A percentile compares a stretch with the other conserved stretches of the same genome.
Conservation (phyloP, 2,329 filamentous ascomycete species). For the Pseudogymnoascus sp. region DNA sequence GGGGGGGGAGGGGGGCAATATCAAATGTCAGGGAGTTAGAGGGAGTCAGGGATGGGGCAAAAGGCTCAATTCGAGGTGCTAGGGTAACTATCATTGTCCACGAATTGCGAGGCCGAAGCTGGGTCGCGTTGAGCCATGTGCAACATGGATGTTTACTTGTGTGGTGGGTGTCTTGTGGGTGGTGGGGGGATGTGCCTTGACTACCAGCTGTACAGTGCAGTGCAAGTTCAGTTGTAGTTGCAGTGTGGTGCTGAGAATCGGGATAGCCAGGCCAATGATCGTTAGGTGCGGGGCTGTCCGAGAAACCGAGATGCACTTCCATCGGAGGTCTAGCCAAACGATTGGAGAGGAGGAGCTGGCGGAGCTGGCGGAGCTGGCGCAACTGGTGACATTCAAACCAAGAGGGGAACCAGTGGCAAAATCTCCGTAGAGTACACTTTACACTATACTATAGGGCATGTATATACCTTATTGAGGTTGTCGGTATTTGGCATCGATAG, state of each 20-base stretch:
- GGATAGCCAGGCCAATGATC: not conserved
- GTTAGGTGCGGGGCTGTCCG: not conserved
- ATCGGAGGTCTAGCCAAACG: conserved; percentile 1
- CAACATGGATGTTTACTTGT: conserved; percentile 6
- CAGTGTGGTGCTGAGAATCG: not conserved
- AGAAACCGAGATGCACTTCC: conserved; percentile 1
- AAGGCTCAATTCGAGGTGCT: not conserved
- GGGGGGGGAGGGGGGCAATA: not conserved
- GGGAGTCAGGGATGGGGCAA: not conserved
- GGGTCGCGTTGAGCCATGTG: conserved; percentile 5
- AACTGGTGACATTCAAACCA: not conserved
- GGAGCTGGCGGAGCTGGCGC: not conserved
- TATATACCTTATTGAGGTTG: not conserved
- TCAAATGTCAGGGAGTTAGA: not conserved
- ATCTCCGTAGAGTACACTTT: not conserved
- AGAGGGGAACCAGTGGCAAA: not conserved
- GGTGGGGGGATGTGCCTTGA: not conserved
- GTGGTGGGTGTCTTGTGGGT: not conserved
- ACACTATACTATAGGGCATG: not conserved
- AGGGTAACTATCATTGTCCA: not conserved
- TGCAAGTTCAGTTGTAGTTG: not conserved
- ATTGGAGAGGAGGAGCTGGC: not conserved
- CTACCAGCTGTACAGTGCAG: conserved; percentile 3
- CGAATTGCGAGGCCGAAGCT: conserved; percentile 6
- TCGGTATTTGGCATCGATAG: not conserved